Percentiles rank a stretch among this genome's conserved stretches.
phyloP scores from a whole-genome alignment of 2,329 filamentous ascomycete genomes.

The Diaporthe batatas region DNA sequence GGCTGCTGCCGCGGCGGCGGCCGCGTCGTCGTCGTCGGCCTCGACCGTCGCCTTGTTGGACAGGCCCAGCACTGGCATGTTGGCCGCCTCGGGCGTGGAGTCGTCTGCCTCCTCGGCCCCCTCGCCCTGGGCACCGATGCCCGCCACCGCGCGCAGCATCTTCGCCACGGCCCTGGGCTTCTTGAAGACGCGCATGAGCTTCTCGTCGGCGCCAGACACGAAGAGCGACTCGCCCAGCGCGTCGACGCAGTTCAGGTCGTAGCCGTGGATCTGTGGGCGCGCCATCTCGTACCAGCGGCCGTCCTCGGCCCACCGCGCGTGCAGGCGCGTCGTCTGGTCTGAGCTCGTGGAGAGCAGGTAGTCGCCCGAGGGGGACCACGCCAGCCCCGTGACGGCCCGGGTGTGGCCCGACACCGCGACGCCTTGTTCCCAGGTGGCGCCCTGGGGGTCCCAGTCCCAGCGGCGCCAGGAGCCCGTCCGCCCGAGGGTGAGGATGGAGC shows the following conservation, averaged over 20 bases:
- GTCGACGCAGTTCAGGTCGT: conserved; percentile 95
- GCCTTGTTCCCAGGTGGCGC: conserved; percentile 81
- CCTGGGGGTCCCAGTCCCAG: conserved; percentile 75
- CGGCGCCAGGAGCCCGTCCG: conserved; percentile 93
- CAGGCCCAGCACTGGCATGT: conserved; percentile 93
- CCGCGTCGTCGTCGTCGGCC: conserved; percentile 60
- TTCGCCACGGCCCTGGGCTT: conserved; percentile 86
- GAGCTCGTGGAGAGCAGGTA: conserved; percentile 91
- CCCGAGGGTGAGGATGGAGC: conserved; percentile 83
- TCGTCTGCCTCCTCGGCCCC: conserved; percentile 53
- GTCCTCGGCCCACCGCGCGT: conserved; percentile 79
- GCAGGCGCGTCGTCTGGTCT: conserved; percentile 93
- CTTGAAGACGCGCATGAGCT: conserved; percentile 95
- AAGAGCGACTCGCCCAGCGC: conserved; percentile 81
- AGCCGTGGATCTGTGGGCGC: conserved; percentile 96
- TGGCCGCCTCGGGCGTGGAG: conserved; percentile 85
- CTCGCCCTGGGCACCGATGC: conserved; percentile 59
- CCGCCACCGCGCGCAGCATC: conserved; percentile 77
- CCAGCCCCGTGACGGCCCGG: conserved; percentile 81
- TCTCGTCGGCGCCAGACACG: conserved; percentile 96
- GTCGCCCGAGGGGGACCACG: conserved; percentile 84
- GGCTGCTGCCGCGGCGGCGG: conserved; percentile 54
- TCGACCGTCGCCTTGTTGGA: conserved; percentile 92
- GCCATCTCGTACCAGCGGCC: conserved; percentile 95
- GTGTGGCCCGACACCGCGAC: conserved; percentile 88